These are phyloP conservation scores for Jamesozyma jinghongensis DNA, from an alignment of 805 yeast genomes.

Conservation along the genomic window DNA sequence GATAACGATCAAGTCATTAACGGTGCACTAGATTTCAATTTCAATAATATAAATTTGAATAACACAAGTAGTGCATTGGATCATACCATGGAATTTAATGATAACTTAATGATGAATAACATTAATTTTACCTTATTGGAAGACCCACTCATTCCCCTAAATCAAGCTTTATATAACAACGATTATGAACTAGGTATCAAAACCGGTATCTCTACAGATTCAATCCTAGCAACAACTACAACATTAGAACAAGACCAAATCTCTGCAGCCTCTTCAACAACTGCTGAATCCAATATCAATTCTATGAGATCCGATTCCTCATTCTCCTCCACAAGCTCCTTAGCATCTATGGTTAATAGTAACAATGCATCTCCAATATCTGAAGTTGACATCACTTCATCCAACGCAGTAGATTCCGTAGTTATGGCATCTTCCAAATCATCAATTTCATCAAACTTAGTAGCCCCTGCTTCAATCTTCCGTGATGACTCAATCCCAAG, in stretches of 20 bases:
- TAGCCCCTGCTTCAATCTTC: not conserved
- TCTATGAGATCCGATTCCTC: constrained; percentile 1
- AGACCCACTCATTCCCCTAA: not conserved
- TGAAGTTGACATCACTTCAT: not conserved
- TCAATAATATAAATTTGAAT: not conserved
- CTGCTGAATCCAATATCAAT: not conserved
- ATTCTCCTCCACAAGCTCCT: constrained; percentile 1
- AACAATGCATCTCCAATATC: constrained; percentile 1
- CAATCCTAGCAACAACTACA: no score
- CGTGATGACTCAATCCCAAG: not conserved
- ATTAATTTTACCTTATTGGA: no score
- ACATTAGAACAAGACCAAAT: not conserved
- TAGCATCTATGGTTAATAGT: not conserved
- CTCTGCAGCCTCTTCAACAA: no score
- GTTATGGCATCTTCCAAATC: no score
- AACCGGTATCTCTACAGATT: no score
- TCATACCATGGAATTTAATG: no score
- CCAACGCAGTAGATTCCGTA: no score
- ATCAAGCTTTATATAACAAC: no score
- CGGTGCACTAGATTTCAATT: constrained; percentile 1
- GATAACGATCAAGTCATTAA: constrained; percentile 1
- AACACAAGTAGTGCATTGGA: no score
- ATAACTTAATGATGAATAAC: no score
- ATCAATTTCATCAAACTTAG: no score
- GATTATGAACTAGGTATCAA: no score